Conservation (phyloP, 2,329 filamentous ascomycete species). For the Pseudonectria buxi region DNA sequence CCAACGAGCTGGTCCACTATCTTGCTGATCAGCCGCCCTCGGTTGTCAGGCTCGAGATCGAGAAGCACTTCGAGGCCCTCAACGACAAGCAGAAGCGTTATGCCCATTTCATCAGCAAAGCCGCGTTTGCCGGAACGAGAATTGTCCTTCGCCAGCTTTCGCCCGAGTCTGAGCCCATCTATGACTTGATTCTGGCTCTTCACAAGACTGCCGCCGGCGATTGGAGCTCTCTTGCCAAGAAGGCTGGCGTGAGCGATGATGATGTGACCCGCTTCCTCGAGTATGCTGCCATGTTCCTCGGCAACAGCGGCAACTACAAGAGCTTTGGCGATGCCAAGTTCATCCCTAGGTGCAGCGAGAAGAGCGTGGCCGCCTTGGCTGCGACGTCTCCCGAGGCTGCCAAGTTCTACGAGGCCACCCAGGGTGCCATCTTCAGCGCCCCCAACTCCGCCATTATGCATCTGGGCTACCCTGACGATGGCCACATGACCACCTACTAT, state of each 20-base stretch:
- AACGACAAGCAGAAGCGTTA: constrained; percentile 76
- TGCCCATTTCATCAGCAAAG: constrained; percentile 80
- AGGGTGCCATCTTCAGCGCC: constrained; percentile 65
- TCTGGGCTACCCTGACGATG: constrained; percentile 66
- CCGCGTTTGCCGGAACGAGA: constrained; percentile 68
- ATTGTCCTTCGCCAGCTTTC: constrained; percentile 77
- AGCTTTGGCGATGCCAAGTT: constrained; percentile 83
- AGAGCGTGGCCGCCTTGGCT: constrained; percentile 58
- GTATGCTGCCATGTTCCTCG: constrained; percentile 72
- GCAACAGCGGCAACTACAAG: constrained; percentile 80
- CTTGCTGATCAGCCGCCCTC: constrained; percentile 86
- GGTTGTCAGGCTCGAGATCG: constrained; percentile 81
- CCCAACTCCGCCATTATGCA: constrained; percentile 61
- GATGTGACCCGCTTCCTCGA: constrained; percentile 65
- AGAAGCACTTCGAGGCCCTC: constrained; percentile 81
- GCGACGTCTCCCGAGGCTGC: constrained; percentile 53
- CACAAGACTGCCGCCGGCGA: constrained; percentile 61
- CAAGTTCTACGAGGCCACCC: constrained; percentile 59
- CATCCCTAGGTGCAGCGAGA: constrained; percentile 62
- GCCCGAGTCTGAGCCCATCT: constrained; percentile 74
- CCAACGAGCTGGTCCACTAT: constrained; percentile 64
- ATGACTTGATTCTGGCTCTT: constrained; percentile 70
- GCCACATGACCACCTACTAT: constrained; percentile 78
- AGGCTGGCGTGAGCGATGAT: constrained; percentile 56
- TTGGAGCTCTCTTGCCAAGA: constrained; percentile 60